These are phyloP conservation scores for Erythrobasidium yunnanense DNA, from an alignment of 768 basidiomycete species.

Conservation along the genomic window DNA sequence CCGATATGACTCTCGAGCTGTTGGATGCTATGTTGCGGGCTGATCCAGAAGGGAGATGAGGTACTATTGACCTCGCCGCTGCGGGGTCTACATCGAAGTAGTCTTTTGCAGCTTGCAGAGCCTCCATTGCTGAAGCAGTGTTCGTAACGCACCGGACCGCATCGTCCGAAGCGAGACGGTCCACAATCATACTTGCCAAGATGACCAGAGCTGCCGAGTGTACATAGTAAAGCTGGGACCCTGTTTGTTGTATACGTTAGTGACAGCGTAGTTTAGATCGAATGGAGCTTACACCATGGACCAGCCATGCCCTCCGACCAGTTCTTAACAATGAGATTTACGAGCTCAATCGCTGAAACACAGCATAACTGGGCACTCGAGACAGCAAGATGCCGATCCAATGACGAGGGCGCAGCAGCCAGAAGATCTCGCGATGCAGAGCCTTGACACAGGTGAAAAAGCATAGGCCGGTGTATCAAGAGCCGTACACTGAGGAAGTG, in stretches of 20 bases:
- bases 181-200: neutral
- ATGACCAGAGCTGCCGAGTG: conserved; percentile 2
- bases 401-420: neutral
- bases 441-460: neutral
- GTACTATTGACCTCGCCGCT: neutral
- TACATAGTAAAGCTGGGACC: conserved; percentile 2
- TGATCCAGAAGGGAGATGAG: neutral
- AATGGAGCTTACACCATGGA: conserved; percentile 2
- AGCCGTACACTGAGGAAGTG: neutral
- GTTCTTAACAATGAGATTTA: neutral
- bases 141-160: neutral
- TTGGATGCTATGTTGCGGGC: neutral
- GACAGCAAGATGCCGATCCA: neutral
- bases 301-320: neutral
- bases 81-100: neutral
- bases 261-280: neutral
- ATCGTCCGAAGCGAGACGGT: neutral
- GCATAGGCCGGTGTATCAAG: neutral
- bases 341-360: neutral
- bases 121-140: neutral
- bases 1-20: neutral
- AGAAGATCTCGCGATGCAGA: neutral
- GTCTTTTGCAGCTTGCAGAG: neutral
- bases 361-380: neutral
- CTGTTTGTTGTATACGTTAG: neutral